Conservation (phyloP, 2,329 filamentous ascomycete species). For the Massarina eburnea region DNA sequence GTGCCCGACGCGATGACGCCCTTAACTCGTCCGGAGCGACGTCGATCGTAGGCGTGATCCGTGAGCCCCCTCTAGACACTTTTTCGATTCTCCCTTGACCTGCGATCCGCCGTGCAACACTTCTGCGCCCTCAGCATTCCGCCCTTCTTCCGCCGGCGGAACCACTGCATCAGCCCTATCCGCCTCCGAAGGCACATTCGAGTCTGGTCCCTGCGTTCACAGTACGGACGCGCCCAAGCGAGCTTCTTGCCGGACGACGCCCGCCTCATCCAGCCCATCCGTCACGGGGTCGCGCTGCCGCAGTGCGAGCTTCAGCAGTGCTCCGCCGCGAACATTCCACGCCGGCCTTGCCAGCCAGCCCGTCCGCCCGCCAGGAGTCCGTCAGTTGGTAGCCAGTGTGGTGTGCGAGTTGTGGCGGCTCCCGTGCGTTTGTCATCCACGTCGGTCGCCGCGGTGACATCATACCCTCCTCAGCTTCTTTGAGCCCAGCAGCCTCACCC, state of each 20-base stretch:
- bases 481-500: slow-evolving; percentile 1
- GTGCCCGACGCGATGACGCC: too few relatives aligned
- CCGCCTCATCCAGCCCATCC: too few relatives aligned
- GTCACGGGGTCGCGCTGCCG: too few relatives aligned
- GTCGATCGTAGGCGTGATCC: not conserved
- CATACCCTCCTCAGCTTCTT: slow-evolving; percentile 6
- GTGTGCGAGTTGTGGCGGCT: not conserved
- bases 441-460: slow-evolving; percentile 5
- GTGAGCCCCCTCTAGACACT: slow-evolving; percentile 1
- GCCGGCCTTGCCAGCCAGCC: too few relatives aligned
- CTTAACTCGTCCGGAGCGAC: not conserved
- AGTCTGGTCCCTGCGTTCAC: slow-evolving; percentile 1
- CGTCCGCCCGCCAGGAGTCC: too few relatives aligned
- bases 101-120: slow-evolving; percentile 10
- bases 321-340: too few relatives aligned
- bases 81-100: slow-evolving; percentile 7
- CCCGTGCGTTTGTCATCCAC: slow-evolving; percentile 6
- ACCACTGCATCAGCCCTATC: slow-evolving; percentile 1
- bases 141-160: slow-evolving; percentile 6
- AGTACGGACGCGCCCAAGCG: not conserved
- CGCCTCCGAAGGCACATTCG: not conserved
- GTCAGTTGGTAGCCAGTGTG: too few relatives aligned
- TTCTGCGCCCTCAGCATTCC: slow-evolving; percentile 2
- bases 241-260: too few relatives aligned
- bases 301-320: too few relatives aligned